A percentile compares a stretch with the other conserved stretches of the same genome.
Conservation (phyloP, 2,329 filamentous ascomycete species). For the Zymoseptoria ardabiliae region DNA sequence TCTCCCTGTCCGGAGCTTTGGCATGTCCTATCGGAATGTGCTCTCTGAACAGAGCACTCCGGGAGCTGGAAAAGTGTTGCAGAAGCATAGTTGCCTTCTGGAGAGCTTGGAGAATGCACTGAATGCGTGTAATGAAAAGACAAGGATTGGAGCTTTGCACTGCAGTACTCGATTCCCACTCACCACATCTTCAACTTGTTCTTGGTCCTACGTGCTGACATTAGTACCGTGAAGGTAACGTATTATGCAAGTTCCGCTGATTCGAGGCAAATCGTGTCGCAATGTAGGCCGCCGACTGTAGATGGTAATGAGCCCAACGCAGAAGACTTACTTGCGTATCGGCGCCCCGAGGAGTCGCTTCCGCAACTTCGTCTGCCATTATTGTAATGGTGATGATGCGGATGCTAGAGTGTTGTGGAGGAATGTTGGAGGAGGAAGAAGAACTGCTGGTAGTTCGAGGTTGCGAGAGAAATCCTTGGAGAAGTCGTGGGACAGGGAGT, state of each 20-base stretch:
- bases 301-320: neutral
- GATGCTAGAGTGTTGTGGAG: neutral
- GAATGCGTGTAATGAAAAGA: neutral
- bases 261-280: neutral
- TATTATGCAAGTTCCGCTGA: neutral
- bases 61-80: neutral
- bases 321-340: neutral
- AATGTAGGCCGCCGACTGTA: neutral
- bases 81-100: neutral
- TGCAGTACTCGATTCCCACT: neutral
- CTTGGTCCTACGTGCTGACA: neutral
- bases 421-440: neutral
- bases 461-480: neutral
- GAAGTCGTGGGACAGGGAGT: neutral
- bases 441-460: neutral
- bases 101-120: neutral
- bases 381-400: neutral
- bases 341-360: neutral
- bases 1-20: too few relatives aligned
- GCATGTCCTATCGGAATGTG: neutral
- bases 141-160: neutral
- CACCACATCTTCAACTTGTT: neutral
- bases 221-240: neutral
- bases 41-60: neutral
- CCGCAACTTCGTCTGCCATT: neutral